Evolutionary conservation across 306 rosid species (phyloP).

Genomic region (Nissolia schottii): DNA sequence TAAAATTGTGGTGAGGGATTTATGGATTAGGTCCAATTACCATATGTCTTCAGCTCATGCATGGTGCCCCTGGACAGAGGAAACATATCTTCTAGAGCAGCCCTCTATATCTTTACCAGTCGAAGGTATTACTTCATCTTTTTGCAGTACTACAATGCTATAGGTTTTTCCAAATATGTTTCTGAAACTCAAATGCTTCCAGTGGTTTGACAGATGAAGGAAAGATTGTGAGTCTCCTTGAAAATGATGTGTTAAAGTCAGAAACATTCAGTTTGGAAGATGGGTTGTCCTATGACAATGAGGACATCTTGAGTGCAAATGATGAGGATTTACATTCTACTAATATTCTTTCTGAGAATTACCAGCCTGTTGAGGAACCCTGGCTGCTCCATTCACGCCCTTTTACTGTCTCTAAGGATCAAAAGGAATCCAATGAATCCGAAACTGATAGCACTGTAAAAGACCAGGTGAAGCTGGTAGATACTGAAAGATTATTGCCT

Average conservation of each 20-base stretch:
- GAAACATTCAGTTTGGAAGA: conserved; percentile 35
- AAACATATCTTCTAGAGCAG: conserved; percentile 50
- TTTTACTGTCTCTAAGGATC: conserved; percentile 37
- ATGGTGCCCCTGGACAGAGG: conserved; percentile 64
- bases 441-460: conserved; percentile 30
- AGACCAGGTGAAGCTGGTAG: conserved; percentile 45
- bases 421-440: conserved; percentile 34
- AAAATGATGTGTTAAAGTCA: conserved; percentile 42
- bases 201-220: conserved; percentile 95
- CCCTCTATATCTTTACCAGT: conserved; percentile 38
- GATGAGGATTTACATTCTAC: conserved; percentile 36
- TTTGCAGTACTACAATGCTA: conserved; percentile 23
- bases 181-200: conserved; percentile 99
- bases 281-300: conserved; percentile 33
- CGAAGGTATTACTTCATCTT: conserved; percentile 57
- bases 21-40: conserved; percentile 66
- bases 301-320: conserved; percentile 24
- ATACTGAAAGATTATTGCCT: conserved; percentile 42
- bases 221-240: conserved; percentile 38
- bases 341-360: conserved; percentile 36
- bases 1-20: conserved; percentile 62
- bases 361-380: conserved; percentile 87
- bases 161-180: conserved; percentile 48
- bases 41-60: conserved; percentile 36
- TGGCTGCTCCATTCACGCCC: conserved; percentile 57